These are phyloP conservation scores for Kernera saxatilis DNA, from an alignment of 345 rosid genomes.

Conservation along the genomic window DNA sequence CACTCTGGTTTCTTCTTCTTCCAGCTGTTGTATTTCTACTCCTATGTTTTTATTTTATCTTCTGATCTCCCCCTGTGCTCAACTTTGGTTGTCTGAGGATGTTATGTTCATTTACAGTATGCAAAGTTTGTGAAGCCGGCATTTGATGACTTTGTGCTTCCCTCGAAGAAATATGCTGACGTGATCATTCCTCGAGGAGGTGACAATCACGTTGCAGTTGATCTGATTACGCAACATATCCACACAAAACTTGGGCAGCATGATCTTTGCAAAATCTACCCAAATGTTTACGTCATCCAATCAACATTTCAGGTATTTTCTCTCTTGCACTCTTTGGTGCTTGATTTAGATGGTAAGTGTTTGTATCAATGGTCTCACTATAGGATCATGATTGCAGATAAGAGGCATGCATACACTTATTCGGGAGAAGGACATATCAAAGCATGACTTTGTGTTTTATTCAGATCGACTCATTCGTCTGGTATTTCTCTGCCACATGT, in stretches of 20 bases:
- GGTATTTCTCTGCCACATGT: constrained; percentile 42
- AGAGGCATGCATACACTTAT: constrained; percentile 99
- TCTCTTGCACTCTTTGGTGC: background rate
- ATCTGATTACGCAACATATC: constrained; percentile 92
- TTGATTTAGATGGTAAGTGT: background rate
- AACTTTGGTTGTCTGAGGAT: constrained; percentile 10
- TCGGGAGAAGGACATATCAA: constrained; percentile 85
- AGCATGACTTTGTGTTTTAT: constrained; percentile 95
- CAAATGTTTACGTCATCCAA: constrained; percentile 73
- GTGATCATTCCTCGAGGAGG: constrained; percentile 94
- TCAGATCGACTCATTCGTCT: constrained; percentile 93
- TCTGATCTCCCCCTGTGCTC: background rate
- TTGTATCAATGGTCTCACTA: constrained; percentile 17
- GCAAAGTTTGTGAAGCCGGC: constrained; percentile 98
- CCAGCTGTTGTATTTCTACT: background rate
- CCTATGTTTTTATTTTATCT: background rate
- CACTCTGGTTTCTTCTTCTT: background rate
- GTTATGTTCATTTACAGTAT: constrained; percentile 50
- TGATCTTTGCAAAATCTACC: constrained; percentile 90
- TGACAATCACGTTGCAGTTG: constrained; percentile 91
- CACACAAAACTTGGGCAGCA: constrained; percentile 91
- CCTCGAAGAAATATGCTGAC: constrained; percentile 92
- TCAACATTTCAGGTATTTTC: constrained; percentile 82
- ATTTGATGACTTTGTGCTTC: constrained; percentile 91
- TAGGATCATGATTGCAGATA: constrained; percentile 51